Evolutionary conservation across 179 eudicot genomes (phyloP), one percentile per base, ranked within the genome.

Genomic region (Gypsophila paniculata): DNA sequence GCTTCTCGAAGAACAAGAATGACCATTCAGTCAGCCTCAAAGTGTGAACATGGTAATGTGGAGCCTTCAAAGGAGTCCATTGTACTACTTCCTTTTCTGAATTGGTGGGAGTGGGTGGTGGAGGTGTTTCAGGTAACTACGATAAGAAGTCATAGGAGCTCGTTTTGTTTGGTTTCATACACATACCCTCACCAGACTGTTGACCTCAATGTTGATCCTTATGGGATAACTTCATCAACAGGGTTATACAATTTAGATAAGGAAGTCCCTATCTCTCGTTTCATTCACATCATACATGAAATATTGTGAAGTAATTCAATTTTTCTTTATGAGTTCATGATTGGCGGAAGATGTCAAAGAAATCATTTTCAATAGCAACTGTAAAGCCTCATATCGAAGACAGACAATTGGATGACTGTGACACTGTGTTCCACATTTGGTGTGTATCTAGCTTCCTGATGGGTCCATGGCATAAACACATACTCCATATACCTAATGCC

Each of bases 141-240:
- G 66, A 17, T 34, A 17, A 26, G 42, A 60, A 26, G 42, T 26
- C 15, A 14, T 13, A 26, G 36, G 38, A 26, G 64, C 19, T 12
- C 22, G n/a, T 8, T 60, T 5, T 60, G 39, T 60, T 60, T 60
- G 18, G 64, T 26, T 60, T 12, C 36, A 34, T 17, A 36, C 66
- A 1, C 66, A 61, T 39, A 2, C 10, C 44, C 10, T 39, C 44
- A 36, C 66, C 39, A 62, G 8, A 2, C 4, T n/a, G 66, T 17
- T 36, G 46, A 36, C 66, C 39, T 62, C 13, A 62, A 62, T 32
- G 19, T 61, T 61, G 12, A 61, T 61, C 15, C 65, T 34, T n/a
- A 34, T 60, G 21, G 66, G 48, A 62, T 29, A n/a, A n/a, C n/a
- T n/a, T n/a, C n/a, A n/a, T n/a, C n/a, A n/a, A n/a, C n/a, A n/a